A percentile compares a stretch with the other conserved stretches of the same genome.
These are phyloP conservation scores for Purshia tridentata DNA, from an alignment of 306 rosid species.

Conservation along the genomic window DNA sequence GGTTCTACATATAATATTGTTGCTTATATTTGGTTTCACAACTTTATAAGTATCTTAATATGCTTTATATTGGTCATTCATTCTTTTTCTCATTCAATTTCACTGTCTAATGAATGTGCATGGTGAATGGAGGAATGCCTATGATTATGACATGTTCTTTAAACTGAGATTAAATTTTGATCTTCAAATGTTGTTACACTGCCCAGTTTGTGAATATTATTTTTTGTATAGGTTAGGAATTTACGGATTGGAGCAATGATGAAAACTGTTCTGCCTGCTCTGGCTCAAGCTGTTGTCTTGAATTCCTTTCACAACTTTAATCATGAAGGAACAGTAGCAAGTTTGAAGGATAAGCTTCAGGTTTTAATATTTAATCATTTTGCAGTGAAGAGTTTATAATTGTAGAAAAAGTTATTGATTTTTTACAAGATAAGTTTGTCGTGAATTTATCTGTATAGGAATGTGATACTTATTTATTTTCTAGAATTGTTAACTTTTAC, in stretches of 20 bases:
- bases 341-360: slow-evolving; percentile 77
- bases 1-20: neutral
- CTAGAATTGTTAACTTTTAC: slow-evolving; percentile 14
- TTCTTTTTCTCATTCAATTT: neutral
- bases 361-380: slow-evolving; percentile 27
- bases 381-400: neutral
- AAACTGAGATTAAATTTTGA: neutral
- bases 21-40: neutral
- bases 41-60: neutral
- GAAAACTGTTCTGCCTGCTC: slow-evolving; percentile 80
- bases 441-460: neutral
- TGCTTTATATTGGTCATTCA: neutral
- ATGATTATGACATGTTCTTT: neutral
- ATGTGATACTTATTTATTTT: slow-evolving; percentile 10
- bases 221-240: slow-evolving; percentile 64
- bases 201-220: slow-evolving; percentile 17
- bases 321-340: slow-evolving; percentile 50
- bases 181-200: neutral
- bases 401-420: neutral
- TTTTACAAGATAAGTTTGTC: neutral
- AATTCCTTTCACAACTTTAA: slow-evolving; percentile 44
- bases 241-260: slow-evolving; percentile 92
- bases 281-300: slow-evolving; percentile 81
- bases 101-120: neutral
- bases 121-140: neutral